Evolutionary conservation across 1,284 basidiomycete species (phyloP).

Genomic region (Fistulinella cinereoalba): DNA sequence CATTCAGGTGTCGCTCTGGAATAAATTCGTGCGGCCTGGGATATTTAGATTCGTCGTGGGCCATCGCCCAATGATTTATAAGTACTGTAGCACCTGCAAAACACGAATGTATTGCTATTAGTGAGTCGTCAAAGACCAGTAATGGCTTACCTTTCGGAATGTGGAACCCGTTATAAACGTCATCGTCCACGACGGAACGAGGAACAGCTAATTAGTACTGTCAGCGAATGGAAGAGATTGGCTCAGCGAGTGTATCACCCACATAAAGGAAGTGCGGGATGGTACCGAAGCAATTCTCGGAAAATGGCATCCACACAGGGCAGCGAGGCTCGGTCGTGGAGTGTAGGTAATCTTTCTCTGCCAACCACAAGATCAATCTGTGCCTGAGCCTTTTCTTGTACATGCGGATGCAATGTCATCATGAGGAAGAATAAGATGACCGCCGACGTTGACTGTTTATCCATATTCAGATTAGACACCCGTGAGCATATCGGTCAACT

Average conservation of each 20-base stretch:
- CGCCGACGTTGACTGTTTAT: conserved; percentile 3
- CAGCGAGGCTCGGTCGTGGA: conserved; percentile 27
- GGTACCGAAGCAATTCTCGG: conserved; percentile 23
- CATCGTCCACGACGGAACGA: conserved; percentile 1
- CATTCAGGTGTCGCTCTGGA: not conserved
- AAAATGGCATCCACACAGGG: conserved; percentile 33
- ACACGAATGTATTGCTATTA: too few species aligned
- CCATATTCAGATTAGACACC: not conserved
- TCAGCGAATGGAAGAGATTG: too few species aligned
- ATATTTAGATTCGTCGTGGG: too few species aligned
- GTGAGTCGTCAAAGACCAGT: not conserved
- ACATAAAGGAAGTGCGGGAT: conserved; percentile 11
- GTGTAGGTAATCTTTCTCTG: conserved; percentile 26
- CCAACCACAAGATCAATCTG: conserved; percentile 35
- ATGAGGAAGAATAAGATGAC: conserved; percentile 31
- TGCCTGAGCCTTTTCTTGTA: conserved; percentile 30
- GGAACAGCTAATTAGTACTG: conserved; percentile 2
- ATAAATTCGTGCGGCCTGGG: not conserved
- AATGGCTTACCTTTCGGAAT: not conserved
- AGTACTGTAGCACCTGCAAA: not conserved
- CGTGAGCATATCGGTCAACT: not conserved
- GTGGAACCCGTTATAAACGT: conserved; percentile 1
- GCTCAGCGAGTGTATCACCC: too few species aligned
- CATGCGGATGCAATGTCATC: conserved; percentile 32
- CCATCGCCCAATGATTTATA: not conserved